Evolutionary conservation across 345 rosid species (phyloP), one percentile per base, ranked within the genome.

Genomic region (Viola odorata): DNA sequence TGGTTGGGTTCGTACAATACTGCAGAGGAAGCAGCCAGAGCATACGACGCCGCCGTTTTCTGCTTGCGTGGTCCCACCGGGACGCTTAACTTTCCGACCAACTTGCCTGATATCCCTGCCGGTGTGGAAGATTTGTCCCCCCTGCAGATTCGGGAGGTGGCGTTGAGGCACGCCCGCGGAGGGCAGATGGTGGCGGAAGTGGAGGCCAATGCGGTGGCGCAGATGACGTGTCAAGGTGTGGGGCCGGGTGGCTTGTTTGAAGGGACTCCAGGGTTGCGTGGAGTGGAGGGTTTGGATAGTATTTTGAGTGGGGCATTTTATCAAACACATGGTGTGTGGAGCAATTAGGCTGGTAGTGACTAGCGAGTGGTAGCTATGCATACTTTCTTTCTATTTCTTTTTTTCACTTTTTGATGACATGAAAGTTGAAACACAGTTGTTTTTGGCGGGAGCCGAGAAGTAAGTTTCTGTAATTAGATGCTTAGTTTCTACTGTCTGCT

Each of bases 1-100:
- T 87, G 95, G 88, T 65, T 87, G 56, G 90, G 88, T 3, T 79
- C 90, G 1, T 84, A 84, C 68, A 68, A 60, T 16, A 79, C 86
- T 5, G 76, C 84, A 0, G 82, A 79, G 57, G 90, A 81, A 50
- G 86, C 95, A 0, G 95, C 86, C 8, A 76, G 86, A 36, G 90
- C 95, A 14, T 84, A 82, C 63, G 85, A 87, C 48, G 87, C 85
- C 2, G 90, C 95, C 2, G 73, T 72, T 50, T 77, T 74, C 42
- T 79, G 80, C 65, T 68, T 87, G 8, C 83, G 85, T 17, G 88
- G 90, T 12, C 55, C 76, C 6, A 64, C 84, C 0, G 84, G 72
- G 4, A 61, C 55, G 37, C 76, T 84, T 42, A 87, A 87, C 53
- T 84, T 84, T 58, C 88, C 88, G 0, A 53, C 58, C 4, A 23